Conservation (phyloP, 148 eudicot species). For the Cornus florida region DNA sequence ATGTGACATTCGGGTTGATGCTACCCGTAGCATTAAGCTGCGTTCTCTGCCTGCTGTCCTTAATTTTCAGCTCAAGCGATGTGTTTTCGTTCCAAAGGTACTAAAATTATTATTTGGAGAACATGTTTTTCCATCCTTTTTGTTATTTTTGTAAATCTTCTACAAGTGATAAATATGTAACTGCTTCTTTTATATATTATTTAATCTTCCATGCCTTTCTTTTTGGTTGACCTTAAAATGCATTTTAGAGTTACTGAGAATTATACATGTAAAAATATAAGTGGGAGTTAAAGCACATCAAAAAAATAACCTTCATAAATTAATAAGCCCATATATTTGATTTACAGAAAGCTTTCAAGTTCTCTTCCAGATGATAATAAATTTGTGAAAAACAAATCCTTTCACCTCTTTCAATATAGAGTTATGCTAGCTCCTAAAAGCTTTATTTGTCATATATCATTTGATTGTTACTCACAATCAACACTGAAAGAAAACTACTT, state of each 20-base stretch:
- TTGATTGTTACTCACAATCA: background rate
- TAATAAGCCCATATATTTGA: background rate
- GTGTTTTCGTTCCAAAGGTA: slow-evolving; percentile 94
- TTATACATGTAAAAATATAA: background rate
- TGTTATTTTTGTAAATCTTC: background rate
- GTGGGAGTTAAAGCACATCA: background rate
- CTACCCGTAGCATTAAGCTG: slow-evolving; percentile 91
- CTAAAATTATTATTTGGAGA: background rate
- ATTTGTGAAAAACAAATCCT: background rate
- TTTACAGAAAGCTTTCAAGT: background rate
- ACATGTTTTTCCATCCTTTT: background rate
- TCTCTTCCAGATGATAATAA: background rate
- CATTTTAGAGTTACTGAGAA: too few relatives aligned
- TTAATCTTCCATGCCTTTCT: background rate
- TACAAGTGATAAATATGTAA: background rate
- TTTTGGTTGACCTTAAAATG: background rate
- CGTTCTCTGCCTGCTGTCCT: slow-evolving; percentile 82
- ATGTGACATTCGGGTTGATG: slow-evolving; percentile 80
- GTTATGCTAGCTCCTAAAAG: background rate
- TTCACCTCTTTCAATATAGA: background rate
- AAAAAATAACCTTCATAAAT: background rate
- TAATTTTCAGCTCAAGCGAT: slow-evolving; percentile 97
- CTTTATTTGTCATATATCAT: background rate
- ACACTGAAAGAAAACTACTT: background rate
- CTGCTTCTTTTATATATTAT: background rate